Evolutionary conservation across 2,329 filamentous ascomycete species (phyloP), one percentile per base, ranked within the genome.

Genomic region (Stemphylium lycopersici): DNA sequence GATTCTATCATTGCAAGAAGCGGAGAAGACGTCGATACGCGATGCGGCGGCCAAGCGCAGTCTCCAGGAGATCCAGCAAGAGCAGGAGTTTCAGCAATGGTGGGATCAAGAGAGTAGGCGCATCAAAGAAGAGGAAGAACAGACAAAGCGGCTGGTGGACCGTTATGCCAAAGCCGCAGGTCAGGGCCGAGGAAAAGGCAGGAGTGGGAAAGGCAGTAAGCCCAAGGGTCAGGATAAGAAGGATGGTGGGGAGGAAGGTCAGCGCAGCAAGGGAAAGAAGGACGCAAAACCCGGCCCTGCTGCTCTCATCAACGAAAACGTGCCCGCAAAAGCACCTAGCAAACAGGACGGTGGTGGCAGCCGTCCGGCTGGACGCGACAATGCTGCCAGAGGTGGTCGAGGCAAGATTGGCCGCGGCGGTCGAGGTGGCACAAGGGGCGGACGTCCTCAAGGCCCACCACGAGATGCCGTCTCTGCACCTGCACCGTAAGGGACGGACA

Each of bases 31-130:
- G 52, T 84, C 86, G 15, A 87, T 96, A 56, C 88, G 86, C 48
- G 93, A 96, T 71, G 91, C 92, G 0, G 87, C 87, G 10, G 90
- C 92, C 2, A 97, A 96, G 77, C 85, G 93, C 51, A 95, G 90
- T 59, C 78, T 99, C 26, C 88, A 96, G 69, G 95, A 98, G 59
- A 99, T 99, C 55, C 95, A 99, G 73, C 87, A 95, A 62, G 95
- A 99, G 76, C 95, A 99, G 71, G 91, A 91, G 46, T 99, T 99
- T 72, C 91, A 97, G 71, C 88, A 96, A 72, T 96, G 93, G 92
- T 96, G 92, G 92, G 91, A 96, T 62, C 87, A 90, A 58, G 93
- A 96, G 74, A 91, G 88, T 66, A 83, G 83, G 55, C 82, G 90
- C 24, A 84, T 89, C 33, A 87, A 88, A 60, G 85, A 88, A 62